These are phyloP conservation scores for Auricularia sp. DNA, from an alignment of 768 basidiomycete genomes.

Conservation along the genomic window DNA sequence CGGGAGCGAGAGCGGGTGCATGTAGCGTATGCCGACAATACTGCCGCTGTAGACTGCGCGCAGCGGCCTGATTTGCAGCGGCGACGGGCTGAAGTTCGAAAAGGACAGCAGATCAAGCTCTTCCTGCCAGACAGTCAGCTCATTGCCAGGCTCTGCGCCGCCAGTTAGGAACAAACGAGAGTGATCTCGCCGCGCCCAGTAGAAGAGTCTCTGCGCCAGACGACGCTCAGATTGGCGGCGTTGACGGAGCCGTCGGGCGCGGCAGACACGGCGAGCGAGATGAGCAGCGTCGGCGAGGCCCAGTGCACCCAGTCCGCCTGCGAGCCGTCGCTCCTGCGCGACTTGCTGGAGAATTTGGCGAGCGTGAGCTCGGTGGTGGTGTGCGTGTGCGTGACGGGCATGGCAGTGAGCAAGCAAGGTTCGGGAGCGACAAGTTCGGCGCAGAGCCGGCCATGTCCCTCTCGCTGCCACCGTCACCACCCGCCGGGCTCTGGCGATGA, in stretches of 20 bases:
- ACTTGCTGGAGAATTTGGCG: conserved; percentile 1
- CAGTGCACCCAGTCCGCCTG: conserved; percentile 2
- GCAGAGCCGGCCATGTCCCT: too few relatives aligned
- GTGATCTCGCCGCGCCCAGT: background rate
- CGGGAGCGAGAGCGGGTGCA: conserved; percentile 24
- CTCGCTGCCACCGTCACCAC: background rate
- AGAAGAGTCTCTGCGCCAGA: background rate
- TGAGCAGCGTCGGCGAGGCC: background rate
- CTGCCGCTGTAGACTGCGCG: conserved; percentile 72
- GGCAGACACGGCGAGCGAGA: background rate
- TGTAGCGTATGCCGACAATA: conserved; percentile 66
- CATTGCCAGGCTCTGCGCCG: too few relatives aligned
- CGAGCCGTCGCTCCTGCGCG: background rate
- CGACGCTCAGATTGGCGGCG: background rate
- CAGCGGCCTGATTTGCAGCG: conserved; percentile 52
- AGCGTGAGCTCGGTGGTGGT: background rate
- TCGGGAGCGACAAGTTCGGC: background rate
- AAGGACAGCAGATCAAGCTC: conserved; percentile 67
- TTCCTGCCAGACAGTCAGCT: conserved; percentile 38
- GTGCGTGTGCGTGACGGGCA: background rate
- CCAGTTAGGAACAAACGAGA: background rate
- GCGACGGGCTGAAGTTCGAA: conserved; percentile 35
- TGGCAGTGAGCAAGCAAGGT: background rate
- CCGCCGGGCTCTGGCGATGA: background rate
- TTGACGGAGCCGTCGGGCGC: background rate